phyloP scores from a whole-genome alignment of 495 filamentous ascomycete species.

The Hypoxylon trugodes region DNA sequence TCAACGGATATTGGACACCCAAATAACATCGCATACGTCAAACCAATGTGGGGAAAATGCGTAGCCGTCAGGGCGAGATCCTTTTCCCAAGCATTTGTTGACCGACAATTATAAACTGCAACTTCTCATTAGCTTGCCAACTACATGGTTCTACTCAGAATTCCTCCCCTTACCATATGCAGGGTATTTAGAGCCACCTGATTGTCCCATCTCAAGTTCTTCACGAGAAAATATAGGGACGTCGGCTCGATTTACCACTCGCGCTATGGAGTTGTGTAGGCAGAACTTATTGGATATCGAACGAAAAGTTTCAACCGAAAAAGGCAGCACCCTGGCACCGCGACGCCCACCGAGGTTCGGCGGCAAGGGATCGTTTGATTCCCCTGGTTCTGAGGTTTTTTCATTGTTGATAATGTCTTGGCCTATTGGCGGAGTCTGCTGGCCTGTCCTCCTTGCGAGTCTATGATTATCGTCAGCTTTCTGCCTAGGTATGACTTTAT shows the following conservation, averaged over 20 bases:
- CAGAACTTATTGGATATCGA: slow-evolving; percentile 21
- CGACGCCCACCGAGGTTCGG: background rate
- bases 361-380: background rate
- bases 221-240: slow-evolving; percentile 27
- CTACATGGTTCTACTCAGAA: background rate
- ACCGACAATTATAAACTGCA: slow-evolving; percentile 27
- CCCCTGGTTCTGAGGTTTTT: background rate
- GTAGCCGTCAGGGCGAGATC: slow-evolving; percentile 46
- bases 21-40: slow-evolving; percentile 43
- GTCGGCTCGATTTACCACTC: slow-evolving; percentile 30
- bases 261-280: slow-evolving; percentile 30
- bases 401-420: background rate
- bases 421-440: background rate
- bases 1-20: slow-evolving; percentile 34
- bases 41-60: slow-evolving; percentile 33
- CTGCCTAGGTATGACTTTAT: background rate
- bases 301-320: slow-evolving; percentile 13
- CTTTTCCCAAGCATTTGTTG: slow-evolving; percentile 40
- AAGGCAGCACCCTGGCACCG: slow-evolving; percentile 17
- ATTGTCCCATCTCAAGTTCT: slow-evolving; percentile 14
- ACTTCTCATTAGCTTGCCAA: background rate
- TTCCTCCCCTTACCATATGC: slow-evolving; percentile 9
- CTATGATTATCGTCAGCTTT: background rate
- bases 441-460: slow-evolving; percentile 11
- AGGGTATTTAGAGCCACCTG: background rate